Evolutionary conservation across 805 yeast species (phyloP), one percentile per base, ranked within the genome.

Genomic region (Clavispora asparagi): DNA sequence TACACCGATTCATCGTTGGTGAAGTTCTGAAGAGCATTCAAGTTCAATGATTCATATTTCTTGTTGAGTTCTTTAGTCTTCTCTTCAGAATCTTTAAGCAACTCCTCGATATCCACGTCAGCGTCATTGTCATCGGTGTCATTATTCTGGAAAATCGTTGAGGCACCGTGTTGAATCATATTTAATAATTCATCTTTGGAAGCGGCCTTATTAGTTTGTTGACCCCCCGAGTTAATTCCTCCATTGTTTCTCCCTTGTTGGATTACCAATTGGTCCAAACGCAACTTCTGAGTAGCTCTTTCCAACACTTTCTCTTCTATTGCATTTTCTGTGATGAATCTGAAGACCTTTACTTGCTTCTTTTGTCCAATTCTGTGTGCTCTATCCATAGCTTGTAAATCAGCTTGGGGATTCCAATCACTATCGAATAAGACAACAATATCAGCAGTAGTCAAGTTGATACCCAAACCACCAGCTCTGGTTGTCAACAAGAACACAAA

Each of bases 371-470:
- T 86, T 73, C 95, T 78, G 64, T 86, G 95, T 0, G 94, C 94
- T 70, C 95, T 77, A 61, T 86, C 95, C 94, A 86, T 86, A 1
- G 92, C 92, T 64, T 86, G 95, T 53, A 86, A 74, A 73, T 86
- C 95, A 4, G 92, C 94, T 60, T 86, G 95, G 1, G 95, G 95
- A 55, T 86, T 86, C 95, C 95, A 86, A 62, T 86, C 95, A 3
- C 90, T 83, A 65, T 86, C 95, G 60, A 73, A 86, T 39, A 86
- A 64, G 3, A 86, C 77, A 40, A 86, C 95, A 51, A 83, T 73
- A 63, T 86, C 91, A 1, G 94, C 94, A n/a, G 82, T 70, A 4
- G 94, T 86, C 58, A 86, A 73, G 60, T 86, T 86, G 57, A 86
- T 86, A 65, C 95, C 95, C 61, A 89, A 74, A 10, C 96, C 96